These are phyloP conservation scores for Hypoxylon sp. DNA, from an alignment of 2,329 filamentous ascomycete genomes.

Conservation along the genomic window DNA sequence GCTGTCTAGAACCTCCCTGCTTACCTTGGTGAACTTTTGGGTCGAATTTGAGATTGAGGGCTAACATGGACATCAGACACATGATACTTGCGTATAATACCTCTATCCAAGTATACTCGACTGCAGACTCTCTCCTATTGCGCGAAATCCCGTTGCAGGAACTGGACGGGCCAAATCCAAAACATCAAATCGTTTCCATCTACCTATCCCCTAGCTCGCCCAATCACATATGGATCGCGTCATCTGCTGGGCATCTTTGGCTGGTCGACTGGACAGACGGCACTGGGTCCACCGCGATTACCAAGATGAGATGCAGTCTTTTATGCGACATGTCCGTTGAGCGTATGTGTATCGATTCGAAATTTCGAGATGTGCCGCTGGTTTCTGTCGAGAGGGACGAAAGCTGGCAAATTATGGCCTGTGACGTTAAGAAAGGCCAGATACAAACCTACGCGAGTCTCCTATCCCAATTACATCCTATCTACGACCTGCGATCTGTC, in stretches of 20 bases:
- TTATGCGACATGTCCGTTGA: conserved; percentile 58
- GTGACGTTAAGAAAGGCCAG: conserved; percentile 48
- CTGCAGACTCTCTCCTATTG: conserved; percentile 80
- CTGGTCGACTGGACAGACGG: conserved; percentile 66
- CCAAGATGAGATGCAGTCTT: conserved; percentile 54
- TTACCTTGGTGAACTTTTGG: no score
- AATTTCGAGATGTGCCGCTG: conserved; percentile 56
- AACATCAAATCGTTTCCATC: conserved; percentile 53
- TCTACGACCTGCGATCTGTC: conserved; percentile 59
- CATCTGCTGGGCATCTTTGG: conserved; percentile 65
- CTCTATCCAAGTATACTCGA: conserved; percentile 82
- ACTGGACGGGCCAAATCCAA: conserved; percentile 40
- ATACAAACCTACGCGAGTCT: conserved; percentile 48
- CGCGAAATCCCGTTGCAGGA: conserved; percentile 70
- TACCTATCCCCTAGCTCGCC: conserved; percentile 54
- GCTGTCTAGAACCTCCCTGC: neutral
- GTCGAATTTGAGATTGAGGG: neutral
- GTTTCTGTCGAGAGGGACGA: conserved; percentile 55
- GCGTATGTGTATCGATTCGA: conserved; percentile 48
- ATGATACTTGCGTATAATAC: conserved; percentile 79
- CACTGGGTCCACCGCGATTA: conserved; percentile 52
- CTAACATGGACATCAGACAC: conserved; percentile 60
- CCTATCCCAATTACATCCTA: conserved; percentile 50
- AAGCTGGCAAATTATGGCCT: conserved; percentile 56
- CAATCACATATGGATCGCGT: conserved; percentile 67